Evolutionary conservation across 495 filamentous ascomycete genomes (phyloP).

Genomic region (Sordaria brevicollis): DNA sequence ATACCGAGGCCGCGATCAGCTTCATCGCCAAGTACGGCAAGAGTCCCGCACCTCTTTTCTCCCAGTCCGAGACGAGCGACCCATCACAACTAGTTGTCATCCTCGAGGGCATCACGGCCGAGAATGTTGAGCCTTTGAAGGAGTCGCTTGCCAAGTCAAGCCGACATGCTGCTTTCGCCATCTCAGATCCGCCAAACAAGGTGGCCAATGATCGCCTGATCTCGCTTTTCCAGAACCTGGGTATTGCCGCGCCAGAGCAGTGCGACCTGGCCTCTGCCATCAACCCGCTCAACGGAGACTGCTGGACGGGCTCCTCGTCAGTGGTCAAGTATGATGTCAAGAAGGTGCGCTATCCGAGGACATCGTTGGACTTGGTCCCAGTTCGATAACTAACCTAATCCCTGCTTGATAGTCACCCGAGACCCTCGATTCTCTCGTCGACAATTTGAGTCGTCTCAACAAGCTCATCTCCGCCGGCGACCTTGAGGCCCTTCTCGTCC

Average conservation of each 20-base stretch:
- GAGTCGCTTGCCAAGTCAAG: constrained; percentile 17
- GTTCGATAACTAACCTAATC: not conserved
- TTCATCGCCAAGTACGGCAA: constrained; percentile 34
- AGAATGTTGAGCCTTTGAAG: constrained; percentile 21
- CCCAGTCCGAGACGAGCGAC: constrained; percentile 14
- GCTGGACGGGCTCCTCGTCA: constrained; percentile 35
- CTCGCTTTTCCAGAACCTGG: constrained; percentile 19
- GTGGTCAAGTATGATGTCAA: constrained; percentile 33
- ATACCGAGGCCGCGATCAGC: constrained; percentile 26
- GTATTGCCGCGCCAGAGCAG: constrained; percentile 8
- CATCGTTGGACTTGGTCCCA: not conserved
- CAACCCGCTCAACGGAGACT: constrained; percentile 30
- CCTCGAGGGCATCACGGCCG: constrained; percentile 33
- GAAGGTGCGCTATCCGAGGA: constrained; percentile 20
- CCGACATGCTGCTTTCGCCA: constrained; percentile 31
- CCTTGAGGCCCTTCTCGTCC: constrained; percentile 37
- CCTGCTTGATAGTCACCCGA: constrained; percentile 15
- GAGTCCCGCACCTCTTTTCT: constrained; percentile 29
- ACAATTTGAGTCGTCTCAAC: constrained; percentile 22
- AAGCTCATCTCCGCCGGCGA: constrained; percentile 24
- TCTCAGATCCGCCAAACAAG: constrained; percentile 28
- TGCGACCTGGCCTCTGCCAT: constrained; percentile 31
- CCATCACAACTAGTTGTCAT: constrained; percentile 40
- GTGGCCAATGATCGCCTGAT: constrained; percentile 25
- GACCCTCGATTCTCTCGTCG: constrained; percentile 18